phyloP scores from a whole-genome alignment of 495 filamentous ascomycete species.

The Neurospora intermedia region DNA sequence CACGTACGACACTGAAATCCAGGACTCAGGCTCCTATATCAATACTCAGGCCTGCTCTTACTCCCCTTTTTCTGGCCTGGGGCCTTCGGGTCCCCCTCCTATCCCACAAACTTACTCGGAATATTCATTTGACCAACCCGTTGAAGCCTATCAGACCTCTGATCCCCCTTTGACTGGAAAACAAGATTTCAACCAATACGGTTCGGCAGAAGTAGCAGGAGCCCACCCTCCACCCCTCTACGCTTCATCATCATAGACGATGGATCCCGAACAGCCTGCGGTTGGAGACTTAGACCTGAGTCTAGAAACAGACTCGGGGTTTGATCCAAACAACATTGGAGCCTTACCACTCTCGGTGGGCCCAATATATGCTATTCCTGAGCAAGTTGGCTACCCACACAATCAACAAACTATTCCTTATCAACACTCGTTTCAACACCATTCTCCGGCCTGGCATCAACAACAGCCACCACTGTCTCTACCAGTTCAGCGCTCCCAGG shows the following conservation, averaged over 20 bases:
- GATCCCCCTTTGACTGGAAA: neutral
- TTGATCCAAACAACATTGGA: neutral
- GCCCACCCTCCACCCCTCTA: neutral
- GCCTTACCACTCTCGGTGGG: neutral
- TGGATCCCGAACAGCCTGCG: neutral
- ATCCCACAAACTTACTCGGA: neutral
- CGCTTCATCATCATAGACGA: neutral
- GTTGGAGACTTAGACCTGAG: neutral
- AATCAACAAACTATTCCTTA: neutral
- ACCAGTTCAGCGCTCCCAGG: neutral
- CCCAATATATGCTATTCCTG: neutral
- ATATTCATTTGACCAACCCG: neutral
- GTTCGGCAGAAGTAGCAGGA: neutral
- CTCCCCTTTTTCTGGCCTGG: neutral
- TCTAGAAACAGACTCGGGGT: neutral
- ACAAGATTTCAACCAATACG: neutral
- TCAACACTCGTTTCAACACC: neutral
- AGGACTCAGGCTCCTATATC: neutral
- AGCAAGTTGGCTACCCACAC: neutral
- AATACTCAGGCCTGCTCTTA: neutral
- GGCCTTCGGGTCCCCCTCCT: neutral
- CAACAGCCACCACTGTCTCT: neutral
- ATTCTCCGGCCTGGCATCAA: neutral
- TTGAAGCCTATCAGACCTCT: neutral
- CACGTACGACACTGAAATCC: neutral